Conservation (phyloP, 768 basidiomycete species). For the Boletellus emodensis region DNA sequence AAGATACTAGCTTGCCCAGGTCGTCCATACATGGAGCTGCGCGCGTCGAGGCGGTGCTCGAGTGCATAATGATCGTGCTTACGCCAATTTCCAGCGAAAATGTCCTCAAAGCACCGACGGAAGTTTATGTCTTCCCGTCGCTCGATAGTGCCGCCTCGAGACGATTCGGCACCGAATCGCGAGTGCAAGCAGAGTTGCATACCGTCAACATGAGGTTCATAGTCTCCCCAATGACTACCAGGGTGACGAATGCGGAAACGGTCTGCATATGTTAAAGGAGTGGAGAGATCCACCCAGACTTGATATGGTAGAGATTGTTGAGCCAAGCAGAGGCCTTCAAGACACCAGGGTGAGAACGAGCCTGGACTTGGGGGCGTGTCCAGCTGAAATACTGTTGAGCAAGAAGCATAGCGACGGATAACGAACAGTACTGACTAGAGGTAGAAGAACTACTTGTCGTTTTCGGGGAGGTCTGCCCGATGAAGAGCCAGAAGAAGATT, state of each 20-base stretch:
- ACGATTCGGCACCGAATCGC: background rate
- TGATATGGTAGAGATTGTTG: constrained; percentile 58
- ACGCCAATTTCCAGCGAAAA: constrained; percentile 59
- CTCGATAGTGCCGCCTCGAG: constrained; percentile 65
- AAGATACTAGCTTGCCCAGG: constrained; percentile 52
- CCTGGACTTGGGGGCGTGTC: constrained; percentile 58
- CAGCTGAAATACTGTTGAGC: constrained; percentile 30
- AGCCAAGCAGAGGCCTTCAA: constrained; percentile 55
- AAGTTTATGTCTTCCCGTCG: constrained; percentile 65
- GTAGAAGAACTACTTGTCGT: constrained; percentile 70
- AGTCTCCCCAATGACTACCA: constrained; percentile 50
- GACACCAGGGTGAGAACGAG: constrained; percentile 64
- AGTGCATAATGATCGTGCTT: constrained; percentile 66
- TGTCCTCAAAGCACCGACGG: constrained; percentile 56
- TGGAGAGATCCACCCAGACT: constrained; percentile 52
- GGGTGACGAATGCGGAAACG: constrained; percentile 71
- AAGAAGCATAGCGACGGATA: background rate
- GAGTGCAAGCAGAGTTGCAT: constrained; percentile 26
- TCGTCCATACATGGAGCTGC: constrained; percentile 59
- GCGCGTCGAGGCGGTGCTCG: constrained; percentile 54
- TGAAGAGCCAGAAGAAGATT: background rate
- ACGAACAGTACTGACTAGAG: constrained; percentile 50
- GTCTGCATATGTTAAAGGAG: constrained; percentile 69
- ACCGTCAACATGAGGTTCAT: constrained; percentile 54
- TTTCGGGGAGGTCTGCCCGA: constrained; percentile 43